Conservation (phyloP, 2,329 filamentous ascomycete genomes). For the Leptosphaerulina australis region DNA sequence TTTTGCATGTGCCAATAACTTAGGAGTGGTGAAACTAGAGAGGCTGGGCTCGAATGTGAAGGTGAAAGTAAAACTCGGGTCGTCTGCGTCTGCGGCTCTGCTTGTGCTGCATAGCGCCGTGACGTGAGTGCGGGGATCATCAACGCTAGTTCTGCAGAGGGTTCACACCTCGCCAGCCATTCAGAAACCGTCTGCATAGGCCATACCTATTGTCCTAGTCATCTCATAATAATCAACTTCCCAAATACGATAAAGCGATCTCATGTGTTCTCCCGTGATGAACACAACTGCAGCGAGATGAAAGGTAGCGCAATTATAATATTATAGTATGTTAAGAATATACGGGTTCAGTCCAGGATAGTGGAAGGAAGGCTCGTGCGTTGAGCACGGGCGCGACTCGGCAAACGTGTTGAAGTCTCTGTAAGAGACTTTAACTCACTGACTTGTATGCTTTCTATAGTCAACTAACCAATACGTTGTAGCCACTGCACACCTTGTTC, state of each 20-base stretch:
- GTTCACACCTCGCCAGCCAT: background rate
- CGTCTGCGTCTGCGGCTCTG: constrained; percentile 5
- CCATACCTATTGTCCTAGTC: too few species aligned
- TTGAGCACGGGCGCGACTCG: too few species aligned
- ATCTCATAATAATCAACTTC: too few species aligned
- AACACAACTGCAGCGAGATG: background rate
- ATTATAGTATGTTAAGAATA: too few species aligned
- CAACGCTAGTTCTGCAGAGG: constrained; percentile 2
- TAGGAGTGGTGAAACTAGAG: background rate
- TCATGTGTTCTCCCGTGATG: background rate
- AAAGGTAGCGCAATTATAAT: background rate
- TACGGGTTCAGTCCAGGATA: too few species aligned
- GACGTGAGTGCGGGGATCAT: constrained; percentile 2
- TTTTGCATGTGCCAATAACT: background rate
- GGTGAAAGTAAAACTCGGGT: background rate
- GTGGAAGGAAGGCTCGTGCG: too few species aligned
- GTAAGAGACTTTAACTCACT: too few species aligned
- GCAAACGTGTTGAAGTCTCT: too few species aligned
- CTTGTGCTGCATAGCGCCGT: constrained; percentile 7
- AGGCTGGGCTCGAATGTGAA: background rate
- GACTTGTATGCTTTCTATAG: too few species aligned
- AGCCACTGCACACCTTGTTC: too few species aligned
- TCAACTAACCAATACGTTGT: too few species aligned
- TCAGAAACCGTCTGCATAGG: background rate
- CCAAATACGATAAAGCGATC: background rate